Base-by-base conservation (phyloP, 441 rosid species). In the Bocquillonia castaneifolia region DNA sequence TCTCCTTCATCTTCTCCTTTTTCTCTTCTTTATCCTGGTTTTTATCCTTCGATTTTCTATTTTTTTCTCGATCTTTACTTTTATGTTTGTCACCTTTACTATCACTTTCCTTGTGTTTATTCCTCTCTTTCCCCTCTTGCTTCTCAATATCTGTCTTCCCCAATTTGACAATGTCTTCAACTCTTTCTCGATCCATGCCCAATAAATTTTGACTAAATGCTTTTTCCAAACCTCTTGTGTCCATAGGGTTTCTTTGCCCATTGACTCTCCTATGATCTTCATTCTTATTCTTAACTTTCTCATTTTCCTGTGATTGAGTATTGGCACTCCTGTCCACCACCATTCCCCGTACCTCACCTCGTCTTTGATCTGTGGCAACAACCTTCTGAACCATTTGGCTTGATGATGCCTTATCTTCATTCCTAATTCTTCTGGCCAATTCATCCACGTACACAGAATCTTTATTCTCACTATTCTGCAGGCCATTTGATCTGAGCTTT, bases 321-420 rank as follows among this genome's bases (percentile, higher is more conserved):
- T 45, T 52, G 59, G 45, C 23, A 51, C 34, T 70, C 63, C 39
- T 69, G 63, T 75, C 84, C 59, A 65, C 71, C 56, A 55, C 60
- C 72, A 69, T 66, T 58, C 69, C 74, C 39, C 60, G 74, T 42
- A 64, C 53, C 57, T 70, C 74, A 29, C 56, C 69, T 66, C 76
- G 74, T 69, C 70, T 75, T 37, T 69, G 77, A 72, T 67, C 68
- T 2, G 71, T 26, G 25, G 77, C 72, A 77, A 23, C 63, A 67
- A 57, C 59, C 55, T 77, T 79, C 73, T 71, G 78, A 26, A 68
- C 67, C 77, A 73, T 63, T 74, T 78, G 83, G 71, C 85, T 85
- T 45, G 84, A 85, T n/a, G 81, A 78, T 54, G 86, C 86, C 76
- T 66, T 68, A 71, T 69, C 79, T 64, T 80, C 94, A 77, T 80